Evolutionary conservation across 2,329 filamentous ascomycete species (phyloP).

Genomic region (Fusarium buxicola): DNA sequence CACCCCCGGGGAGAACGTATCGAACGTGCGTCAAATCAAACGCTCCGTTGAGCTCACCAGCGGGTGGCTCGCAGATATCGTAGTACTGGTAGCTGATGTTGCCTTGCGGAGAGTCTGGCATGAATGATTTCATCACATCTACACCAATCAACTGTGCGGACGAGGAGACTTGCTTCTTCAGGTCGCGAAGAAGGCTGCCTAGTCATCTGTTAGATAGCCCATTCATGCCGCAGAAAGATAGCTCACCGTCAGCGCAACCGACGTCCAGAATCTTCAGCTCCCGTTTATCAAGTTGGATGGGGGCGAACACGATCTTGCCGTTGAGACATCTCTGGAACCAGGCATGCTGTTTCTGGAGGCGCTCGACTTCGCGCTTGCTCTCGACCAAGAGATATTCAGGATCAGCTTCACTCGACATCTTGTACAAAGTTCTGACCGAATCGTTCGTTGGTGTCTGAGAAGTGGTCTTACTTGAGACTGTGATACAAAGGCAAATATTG

Average conservation of each 20-base stretch:
- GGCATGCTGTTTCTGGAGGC: conserved; percentile 22
- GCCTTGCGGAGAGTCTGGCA: not conserved
- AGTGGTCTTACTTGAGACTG: no score
- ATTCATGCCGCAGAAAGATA: fast-evolving
- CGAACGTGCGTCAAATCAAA: conserved; percentile 23
- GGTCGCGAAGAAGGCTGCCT: conserved; percentile 20
- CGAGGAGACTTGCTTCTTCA: conserved; percentile 16
- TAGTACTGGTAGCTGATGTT: conserved; percentile 13
- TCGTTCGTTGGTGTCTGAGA: no score
- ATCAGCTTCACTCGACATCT: not conserved
- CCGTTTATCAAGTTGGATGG: not conserved
- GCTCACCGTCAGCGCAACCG: conserved; percentile 25
- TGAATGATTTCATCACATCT: conserved; percentile 18
- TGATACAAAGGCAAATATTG: no score
- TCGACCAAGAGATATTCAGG: conserved; percentile 15
- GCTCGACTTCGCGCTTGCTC: conserved; percentile 16
- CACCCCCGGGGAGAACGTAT: conserved; percentile 10
- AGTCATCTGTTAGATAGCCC: fast-evolving
- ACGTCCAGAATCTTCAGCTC: conserved; percentile 16
- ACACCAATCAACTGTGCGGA: conserved; percentile 27
- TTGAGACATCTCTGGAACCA: conserved; percentile 26
- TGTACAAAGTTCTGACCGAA: no score
- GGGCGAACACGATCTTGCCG: conserved; percentile 17
- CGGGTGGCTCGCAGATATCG: conserved; percentile 3
- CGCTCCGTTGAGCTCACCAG: fast-evolving